These are phyloP conservation scores for Antarctomyces pellizariae DNA, from an alignment of 495 filamentous ascomycete genomes.

Conservation along the genomic window DNA sequence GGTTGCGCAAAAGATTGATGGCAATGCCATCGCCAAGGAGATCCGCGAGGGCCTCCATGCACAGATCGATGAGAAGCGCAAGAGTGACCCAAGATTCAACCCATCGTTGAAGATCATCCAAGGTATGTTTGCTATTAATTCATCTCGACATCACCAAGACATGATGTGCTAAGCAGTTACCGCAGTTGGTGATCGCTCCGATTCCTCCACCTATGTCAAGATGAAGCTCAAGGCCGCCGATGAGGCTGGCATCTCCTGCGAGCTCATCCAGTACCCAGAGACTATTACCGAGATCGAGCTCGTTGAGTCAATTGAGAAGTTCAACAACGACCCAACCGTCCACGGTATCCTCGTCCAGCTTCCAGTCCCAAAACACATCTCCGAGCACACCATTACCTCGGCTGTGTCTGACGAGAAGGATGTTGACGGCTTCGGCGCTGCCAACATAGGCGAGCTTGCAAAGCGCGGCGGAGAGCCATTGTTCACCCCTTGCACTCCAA, in stretches of 20 bases:
- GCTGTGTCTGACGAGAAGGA: slow-evolving; percentile 84
- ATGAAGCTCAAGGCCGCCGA: slow-evolving; percentile 97
- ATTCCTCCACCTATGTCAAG: slow-evolving; percentile 95
- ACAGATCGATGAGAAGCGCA: slow-evolving; percentile 62
- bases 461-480: slow-evolving; percentile 75
- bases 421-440: slow-evolving; percentile 87
- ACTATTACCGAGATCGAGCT: slow-evolving; percentile 67
- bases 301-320: slow-evolving; percentile 47
- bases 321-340: slow-evolving; percentile 73
- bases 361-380: slow-evolving; percentile 68
- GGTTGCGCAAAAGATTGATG: slow-evolving; percentile 83
- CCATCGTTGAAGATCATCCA: slow-evolving; percentile 84
- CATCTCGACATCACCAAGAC: slow-evolving; percentile 5
- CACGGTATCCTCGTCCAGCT: slow-evolving; percentile 91
- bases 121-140: slow-evolving; percentile 27
- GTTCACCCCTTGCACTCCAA: slow-evolving; percentile 86
- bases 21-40: slow-evolving; percentile 74
- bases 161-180: slow-evolving; percentile 6
- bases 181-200: slow-evolving; percentile 60
- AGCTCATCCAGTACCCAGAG: slow-evolving; percentile 61
- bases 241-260: slow-evolving; percentile 62
- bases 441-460: slow-evolving; percentile 86
- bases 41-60: slow-evolving; percentile 58
- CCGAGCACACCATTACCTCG: slow-evolving; percentile 73
- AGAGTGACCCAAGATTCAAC: slow-evolving; percentile 60